Percentiles rank a stretch among this genome's conserved stretches.
Conservation (phyloP, 2,329 filamentous ascomycete species). For the Phaeosphaeria sp. region DNA sequence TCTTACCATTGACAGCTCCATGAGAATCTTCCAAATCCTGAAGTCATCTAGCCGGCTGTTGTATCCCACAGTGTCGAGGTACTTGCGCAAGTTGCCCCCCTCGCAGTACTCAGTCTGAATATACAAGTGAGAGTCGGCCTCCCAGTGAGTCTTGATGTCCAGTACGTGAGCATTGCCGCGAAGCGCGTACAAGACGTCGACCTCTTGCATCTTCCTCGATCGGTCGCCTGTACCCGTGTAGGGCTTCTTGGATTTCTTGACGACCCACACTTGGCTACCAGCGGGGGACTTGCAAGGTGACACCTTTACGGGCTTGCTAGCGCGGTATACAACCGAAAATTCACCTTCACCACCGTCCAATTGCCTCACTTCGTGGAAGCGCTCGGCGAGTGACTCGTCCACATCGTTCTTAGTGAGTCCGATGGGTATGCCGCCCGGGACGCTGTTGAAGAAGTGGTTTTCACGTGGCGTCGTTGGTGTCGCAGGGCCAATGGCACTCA, state of each 20-base stretch:
- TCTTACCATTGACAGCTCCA: slow-evolving; percentile 82
- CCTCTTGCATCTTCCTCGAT: slow-evolving; percentile 84
- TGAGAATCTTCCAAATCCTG: slow-evolving; percentile 95
- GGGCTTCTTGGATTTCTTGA: slow-evolving; percentile 89
- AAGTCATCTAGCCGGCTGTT: slow-evolving; percentile 94
- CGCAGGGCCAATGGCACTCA: slow-evolving; percentile 69
- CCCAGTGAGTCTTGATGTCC: slow-evolving; percentile 85
- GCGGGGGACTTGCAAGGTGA: slow-evolving; percentile 34
- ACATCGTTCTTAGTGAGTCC: slow-evolving; percentile 73
- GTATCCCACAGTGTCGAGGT: slow-evolving; percentile 80
- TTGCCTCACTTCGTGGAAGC: slow-evolving; percentile 78
- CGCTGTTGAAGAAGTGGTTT: slow-evolving; percentile 63
- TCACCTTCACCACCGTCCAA: slow-evolving; percentile 80
- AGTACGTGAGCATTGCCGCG: slow-evolving; percentile 84
- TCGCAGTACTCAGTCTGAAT: slow-evolving; percentile 98
- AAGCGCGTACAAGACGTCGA: slow-evolving; percentile 77
- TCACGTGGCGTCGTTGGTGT: slow-evolving; percentile 78
- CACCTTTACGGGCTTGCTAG: slow-evolving; percentile 59
- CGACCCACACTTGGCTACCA: slow-evolving; percentile 71
- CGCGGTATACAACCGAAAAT: slow-evolving; percentile 91
- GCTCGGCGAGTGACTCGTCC: slow-evolving; percentile 71
- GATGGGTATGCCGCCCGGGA: slow-evolving; percentile 64
- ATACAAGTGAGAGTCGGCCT: slow-evolving; percentile 82
- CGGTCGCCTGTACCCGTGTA: slow-evolving; percentile 81
- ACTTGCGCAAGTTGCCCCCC: slow-evolving; percentile 86